These are phyloP conservation scores for Osmanthus fragrans DNA, from an alignment of 257 asterid species.

Conservation along the genomic window DNA sequence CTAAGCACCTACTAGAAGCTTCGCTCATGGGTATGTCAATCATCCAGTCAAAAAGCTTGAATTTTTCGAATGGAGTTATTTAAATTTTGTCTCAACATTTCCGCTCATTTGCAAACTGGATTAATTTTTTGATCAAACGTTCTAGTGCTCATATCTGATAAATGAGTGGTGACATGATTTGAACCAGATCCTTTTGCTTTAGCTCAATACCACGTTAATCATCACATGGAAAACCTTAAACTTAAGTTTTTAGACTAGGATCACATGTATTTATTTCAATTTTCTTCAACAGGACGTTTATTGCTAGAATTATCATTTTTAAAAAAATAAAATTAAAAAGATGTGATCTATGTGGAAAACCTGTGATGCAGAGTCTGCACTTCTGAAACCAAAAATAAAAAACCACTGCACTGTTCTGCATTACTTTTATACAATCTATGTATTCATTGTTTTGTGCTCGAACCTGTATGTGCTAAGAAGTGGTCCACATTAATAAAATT, in stretches of 20 bases:
- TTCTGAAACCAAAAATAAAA: neutral
- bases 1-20: constrained; percentile 51
- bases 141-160: neutral
- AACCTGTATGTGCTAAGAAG: neutral
- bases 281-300: neutral
- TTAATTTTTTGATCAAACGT: neutral
- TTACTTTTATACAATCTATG: neutral
- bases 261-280: neutral
- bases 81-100: neutral
- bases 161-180: neutral
- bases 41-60: neutral
- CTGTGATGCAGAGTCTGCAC: neutral
- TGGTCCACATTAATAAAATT: too few relatives aligned
- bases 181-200: neutral
- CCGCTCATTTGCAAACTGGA: neutral
- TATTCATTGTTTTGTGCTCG: neutral
- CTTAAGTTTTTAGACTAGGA: neutral
- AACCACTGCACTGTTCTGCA: neutral
- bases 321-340: neutral
- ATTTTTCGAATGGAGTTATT: neutral
- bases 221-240: neutral
- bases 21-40: constrained; percentile 49
- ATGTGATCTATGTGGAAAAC: neutral
- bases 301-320: too few relatives aligned
- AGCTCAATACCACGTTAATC: neutral